Percentiles rank a stretch among this genome's conserved stretches.
These are phyloP conservation scores for Closterium sp. DNA, from an alignment of 139 green algal species.

Conservation along the genomic window DNA sequence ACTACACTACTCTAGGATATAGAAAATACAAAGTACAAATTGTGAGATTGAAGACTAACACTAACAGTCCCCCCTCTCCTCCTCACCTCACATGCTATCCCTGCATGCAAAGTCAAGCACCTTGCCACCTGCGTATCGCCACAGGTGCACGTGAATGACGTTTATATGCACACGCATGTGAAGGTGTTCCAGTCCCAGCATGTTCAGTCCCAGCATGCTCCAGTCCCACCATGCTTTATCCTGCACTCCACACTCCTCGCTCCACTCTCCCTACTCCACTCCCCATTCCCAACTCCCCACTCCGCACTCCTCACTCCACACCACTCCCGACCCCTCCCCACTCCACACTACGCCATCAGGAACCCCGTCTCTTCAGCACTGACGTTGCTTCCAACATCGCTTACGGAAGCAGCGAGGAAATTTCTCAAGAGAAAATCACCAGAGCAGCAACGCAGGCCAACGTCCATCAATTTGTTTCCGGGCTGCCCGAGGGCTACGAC, in stretches of 20 bases:
- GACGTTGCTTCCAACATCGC: slow-evolving; percentile 84
- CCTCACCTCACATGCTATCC: too few relatives aligned
- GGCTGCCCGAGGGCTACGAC: slow-evolving; percentile 70
- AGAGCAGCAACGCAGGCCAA: slow-evolving; percentile 70
- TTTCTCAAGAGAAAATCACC: not conserved
- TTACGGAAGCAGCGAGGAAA: slow-evolving; percentile 47
- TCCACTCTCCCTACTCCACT: not conserved
- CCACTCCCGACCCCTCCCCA: not conserved
- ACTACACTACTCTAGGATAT: too few relatives aligned
- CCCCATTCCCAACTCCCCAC: not conserved
- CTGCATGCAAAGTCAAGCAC: not conserved
- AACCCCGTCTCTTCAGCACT: slow-evolving; percentile 77
- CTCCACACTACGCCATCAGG: slow-evolving; percentile 8
- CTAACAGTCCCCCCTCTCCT: too few relatives aligned
- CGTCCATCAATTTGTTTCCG: slow-evolving; percentile 73
- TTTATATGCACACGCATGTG: too few relatives aligned
- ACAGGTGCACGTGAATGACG: too few relatives aligned
- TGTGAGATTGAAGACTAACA: too few relatives aligned
- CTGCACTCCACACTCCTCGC: not conserved
- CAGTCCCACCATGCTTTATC: too few relatives aligned
- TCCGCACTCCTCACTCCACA: not conserved
- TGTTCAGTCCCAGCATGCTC: too few relatives aligned
- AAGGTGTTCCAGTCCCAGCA: too few relatives aligned
- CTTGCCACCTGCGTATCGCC: too few relatives aligned
- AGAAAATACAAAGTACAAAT: too few relatives aligned